phyloP scores from a whole-genome alignment of 805 yeast genomes.

The Blastobotrys peoriensis region DNA sequence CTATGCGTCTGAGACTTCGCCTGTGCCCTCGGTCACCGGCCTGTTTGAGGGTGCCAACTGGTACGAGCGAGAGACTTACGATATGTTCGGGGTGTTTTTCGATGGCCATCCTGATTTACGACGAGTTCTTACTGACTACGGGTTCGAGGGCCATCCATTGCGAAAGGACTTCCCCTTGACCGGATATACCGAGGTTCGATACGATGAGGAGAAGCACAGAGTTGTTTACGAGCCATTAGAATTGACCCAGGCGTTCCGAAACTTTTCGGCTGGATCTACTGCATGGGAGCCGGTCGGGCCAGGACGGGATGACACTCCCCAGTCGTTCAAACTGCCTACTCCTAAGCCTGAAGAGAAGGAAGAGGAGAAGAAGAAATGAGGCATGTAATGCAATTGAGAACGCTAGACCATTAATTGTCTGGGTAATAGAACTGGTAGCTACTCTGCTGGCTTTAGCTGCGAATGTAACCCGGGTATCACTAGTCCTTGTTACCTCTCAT shows the following conservation, averaged over 20 bases:
- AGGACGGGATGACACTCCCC: slow-evolving; percentile 78
- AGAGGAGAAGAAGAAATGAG: slow-evolving; percentile 34
- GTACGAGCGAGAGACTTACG: slow-evolving; percentile 88
- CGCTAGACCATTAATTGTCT: no score
- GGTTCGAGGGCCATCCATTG: slow-evolving; percentile 87
- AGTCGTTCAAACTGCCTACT: slow-evolving; percentile 70
- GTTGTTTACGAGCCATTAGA: slow-evolving; percentile 86
- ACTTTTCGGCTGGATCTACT: slow-evolving; percentile 80
- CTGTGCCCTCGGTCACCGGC: slow-evolving; percentile 74
- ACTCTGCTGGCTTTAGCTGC: slow-evolving; percentile 6
- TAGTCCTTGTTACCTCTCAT: no score
- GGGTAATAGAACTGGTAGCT: no score
- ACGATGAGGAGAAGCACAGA: slow-evolving; percentile 86
- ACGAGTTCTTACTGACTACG: slow-evolving; percentile 86
- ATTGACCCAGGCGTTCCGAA: slow-evolving; percentile 88
- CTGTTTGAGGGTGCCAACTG: slow-evolving; percentile 78
- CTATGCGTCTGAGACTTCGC: slow-evolving; percentile 73
- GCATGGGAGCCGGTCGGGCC: slow-evolving; percentile 92
- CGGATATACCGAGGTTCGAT: slow-evolving; percentile 84
- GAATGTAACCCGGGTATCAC: no score
- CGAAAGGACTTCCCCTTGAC: slow-evolving; percentile 91
- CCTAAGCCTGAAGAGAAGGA: slow-evolving; percentile 68
- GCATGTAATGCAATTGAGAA: slow-evolving; percentile 7
- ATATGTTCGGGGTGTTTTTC: slow-evolving; percentile 79
- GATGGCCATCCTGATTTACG: slow-evolving; percentile 87